These are phyloP conservation scores for Ochetophila trinervis DNA, from an alignment of 306 rosid species.

Conservation along the genomic window DNA sequence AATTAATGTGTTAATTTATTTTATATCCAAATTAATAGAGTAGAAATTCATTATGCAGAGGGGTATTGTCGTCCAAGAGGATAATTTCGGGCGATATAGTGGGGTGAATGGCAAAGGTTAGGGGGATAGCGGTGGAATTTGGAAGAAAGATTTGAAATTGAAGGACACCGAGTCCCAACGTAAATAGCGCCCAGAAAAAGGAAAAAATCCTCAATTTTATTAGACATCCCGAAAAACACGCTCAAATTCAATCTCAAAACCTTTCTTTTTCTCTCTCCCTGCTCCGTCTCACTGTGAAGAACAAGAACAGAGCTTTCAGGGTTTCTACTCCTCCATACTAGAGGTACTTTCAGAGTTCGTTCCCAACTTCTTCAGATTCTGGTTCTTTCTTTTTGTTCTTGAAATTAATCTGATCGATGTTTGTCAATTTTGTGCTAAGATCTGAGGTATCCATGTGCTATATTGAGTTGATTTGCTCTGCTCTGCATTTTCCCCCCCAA, in stretches of 20 bases:
- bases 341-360: too few species aligned
- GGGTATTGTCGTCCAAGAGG: slow-evolving; percentile 26
- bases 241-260: neutral
- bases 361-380: neutral
- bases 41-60: neutral
- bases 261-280: neutral
- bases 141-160: slow-evolving; percentile 40
- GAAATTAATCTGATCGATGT: neutral
- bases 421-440: neutral
- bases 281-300: too few species aligned
- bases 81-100: neutral
- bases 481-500: too few species aligned
- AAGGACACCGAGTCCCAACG: neutral
- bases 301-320: slow-evolving; percentile 8
- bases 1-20: too few species aligned
- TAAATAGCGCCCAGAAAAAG: slow-evolving; percentile 3
- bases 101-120: too few species aligned
- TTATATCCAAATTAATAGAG: too few species aligned
- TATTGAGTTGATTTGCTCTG: too few species aligned
- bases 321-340: neutral
- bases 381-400: neutral
- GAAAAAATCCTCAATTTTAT: neutral
- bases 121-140: slow-evolving; percentile 82
- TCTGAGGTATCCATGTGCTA: slow-evolving; percentile 6
- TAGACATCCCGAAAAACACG: slow-evolving; percentile 1